Evolutionary conservation across 2,329 filamentous ascomycete species (phyloP).

Genomic region (Paecilomyces formosus): DNA sequence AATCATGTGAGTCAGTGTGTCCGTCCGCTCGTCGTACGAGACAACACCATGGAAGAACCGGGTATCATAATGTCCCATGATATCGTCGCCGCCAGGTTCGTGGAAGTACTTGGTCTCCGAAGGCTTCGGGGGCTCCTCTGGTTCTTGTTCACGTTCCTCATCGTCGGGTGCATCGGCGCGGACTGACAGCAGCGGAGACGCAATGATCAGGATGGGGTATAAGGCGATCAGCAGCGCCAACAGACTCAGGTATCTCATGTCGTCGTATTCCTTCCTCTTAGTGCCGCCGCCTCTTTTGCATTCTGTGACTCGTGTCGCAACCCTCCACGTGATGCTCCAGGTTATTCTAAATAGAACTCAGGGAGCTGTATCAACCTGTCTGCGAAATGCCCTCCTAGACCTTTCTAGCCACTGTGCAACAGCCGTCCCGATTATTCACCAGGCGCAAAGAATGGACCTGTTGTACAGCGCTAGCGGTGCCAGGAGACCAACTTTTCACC

Average conservation of each 20-base stretch:
- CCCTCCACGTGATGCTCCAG: background rate
- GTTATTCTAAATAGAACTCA: background rate
- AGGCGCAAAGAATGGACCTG: background rate
- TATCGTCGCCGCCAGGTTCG: slow-evolving; percentile 54
- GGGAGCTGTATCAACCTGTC: background rate
- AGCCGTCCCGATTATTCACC: background rate
- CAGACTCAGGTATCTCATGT: background rate
- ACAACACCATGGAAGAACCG: slow-evolving; percentile 62
- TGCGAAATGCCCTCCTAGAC: background rate
- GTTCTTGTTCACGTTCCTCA: background rate
- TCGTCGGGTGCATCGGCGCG: background rate
- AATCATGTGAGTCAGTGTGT: slow-evolving; percentile 61
- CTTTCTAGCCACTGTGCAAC: background rate
- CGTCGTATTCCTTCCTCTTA: background rate
- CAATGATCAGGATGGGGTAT: background rate
- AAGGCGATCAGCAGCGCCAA: background rate
- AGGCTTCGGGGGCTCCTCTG: background rate
- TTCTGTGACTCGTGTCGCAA: background rate
- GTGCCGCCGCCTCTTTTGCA: background rate
- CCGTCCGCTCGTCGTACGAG: slow-evolving; percentile 58
- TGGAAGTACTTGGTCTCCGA: slow-evolving; percentile 54
- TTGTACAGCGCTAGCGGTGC: background rate
- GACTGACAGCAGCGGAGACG: background rate
- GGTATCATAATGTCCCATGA: slow-evolving; percentile 64
- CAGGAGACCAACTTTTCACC: background rate